phyloP scores from a whole-genome alignment of 2,329 filamentous ascomycete species.

The Nemania serpens region DNA sequence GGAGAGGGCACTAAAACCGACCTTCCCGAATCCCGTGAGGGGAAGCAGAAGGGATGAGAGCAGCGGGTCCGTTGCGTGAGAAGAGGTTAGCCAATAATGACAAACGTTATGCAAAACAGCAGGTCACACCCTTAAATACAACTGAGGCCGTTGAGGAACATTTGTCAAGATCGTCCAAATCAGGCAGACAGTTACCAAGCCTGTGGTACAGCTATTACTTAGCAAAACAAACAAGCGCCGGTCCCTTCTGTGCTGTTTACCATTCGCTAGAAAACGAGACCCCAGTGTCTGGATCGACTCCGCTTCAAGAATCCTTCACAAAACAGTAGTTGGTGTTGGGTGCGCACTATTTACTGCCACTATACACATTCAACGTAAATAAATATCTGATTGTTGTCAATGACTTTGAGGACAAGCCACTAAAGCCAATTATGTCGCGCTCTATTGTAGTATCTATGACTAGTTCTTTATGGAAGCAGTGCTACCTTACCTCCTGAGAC shows the following conservation, averaged over 20 bases:
- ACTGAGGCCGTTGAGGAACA: slow-evolving; percentile 5
- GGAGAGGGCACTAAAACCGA: slow-evolving; percentile 11
- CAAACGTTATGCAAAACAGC: background rate
- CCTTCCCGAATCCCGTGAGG: slow-evolving; percentile 12
- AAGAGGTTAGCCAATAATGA: slow-evolving; percentile 17
- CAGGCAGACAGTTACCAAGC: slow-evolving; percentile 8
- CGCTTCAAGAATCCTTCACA: slow-evolving; percentile 22
- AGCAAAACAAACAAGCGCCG: slow-evolving; percentile 1
- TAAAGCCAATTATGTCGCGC: slow-evolving; percentile 15
- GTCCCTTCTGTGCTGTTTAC: background rate
- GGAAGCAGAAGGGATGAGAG: slow-evolving; percentile 13
- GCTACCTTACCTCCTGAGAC: slow-evolving; percentile 12
- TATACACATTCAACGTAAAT: background rate
- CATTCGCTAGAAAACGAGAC: background rate
- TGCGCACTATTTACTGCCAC: background rate
- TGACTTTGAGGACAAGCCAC: background rate
- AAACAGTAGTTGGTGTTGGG: background rate
- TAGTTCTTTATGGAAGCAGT: slow-evolving; percentile 11
- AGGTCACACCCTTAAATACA: slow-evolving; percentile 2
- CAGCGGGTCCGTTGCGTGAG: slow-evolving; percentile 12
- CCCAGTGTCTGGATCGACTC: slow-evolving; percentile 12
- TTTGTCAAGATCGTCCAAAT: slow-evolving; percentile 23
- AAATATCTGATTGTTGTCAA: background rate
- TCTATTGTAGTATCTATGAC: slow-evolving; percentile 13
- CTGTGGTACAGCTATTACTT: background rate